phyloP scores from a whole-genome alignment of 305 asterid genomes.

The Rubia peregrina region DNA sequence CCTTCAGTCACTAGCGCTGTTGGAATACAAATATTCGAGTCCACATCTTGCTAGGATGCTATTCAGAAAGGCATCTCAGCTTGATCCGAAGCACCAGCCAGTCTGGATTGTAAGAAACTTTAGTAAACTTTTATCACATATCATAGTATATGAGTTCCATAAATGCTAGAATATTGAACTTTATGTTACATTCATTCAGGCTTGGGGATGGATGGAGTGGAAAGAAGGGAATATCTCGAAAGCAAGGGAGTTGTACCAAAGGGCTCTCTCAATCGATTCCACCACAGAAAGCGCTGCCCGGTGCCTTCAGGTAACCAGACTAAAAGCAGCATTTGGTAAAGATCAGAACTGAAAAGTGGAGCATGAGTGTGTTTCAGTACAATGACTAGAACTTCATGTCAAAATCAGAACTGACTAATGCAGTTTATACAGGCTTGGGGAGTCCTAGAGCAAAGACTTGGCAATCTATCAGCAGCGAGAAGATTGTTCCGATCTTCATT shows the following conservation, averaged over 20 bases:
- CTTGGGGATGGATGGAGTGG: constrained; percentile 99
- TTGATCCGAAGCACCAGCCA: constrained; percentile 88
- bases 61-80: constrained; percentile 72
- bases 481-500: constrained; percentile 84
- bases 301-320: constrained; percentile 69
- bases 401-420: background rate
- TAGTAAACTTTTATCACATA: background rate
- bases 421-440: constrained; percentile 73
- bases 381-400: background rate
- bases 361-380: background rate
- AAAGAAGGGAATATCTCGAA: constrained; percentile 82
- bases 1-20: constrained; percentile 74
- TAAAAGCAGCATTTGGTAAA: background rate
- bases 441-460: constrained; percentile 77
- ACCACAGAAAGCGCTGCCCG: constrained; percentile 83
- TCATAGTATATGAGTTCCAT: too few relatives aligned
- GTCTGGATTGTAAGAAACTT: constrained; percentile 78
- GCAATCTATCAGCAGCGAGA: constrained; percentile 80
- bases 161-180: too few relatives aligned
- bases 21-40: constrained; percentile 69
- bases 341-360: background rate
- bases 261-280: constrained; percentile 63
- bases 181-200: constrained; percentile 36
- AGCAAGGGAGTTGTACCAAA: constrained; percentile 80
- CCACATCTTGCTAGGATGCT: constrained; percentile 73